phyloP scores from a whole-genome alignment of 2,329 filamentous ascomycete species.

The Chaetomium globosum region DNA sequence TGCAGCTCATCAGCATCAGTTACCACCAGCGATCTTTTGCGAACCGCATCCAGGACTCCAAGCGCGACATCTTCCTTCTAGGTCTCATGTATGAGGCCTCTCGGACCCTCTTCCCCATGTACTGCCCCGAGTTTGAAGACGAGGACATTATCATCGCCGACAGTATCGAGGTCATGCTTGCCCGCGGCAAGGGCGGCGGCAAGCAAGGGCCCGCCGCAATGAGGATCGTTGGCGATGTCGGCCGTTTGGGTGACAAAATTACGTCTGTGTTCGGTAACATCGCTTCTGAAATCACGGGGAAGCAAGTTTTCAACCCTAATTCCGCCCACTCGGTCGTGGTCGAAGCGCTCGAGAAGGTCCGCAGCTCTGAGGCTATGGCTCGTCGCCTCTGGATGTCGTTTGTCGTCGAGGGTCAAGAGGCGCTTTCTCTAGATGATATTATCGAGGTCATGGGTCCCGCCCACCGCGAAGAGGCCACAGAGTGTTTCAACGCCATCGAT shows the following conservation, averaged over 20 bases:
- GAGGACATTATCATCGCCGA: slow-evolving; percentile 93
- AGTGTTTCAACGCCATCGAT: slow-evolving; percentile 80
- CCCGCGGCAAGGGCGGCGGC: slow-evolving; percentile 52
- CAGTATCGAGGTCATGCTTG: slow-evolving; percentile 69
- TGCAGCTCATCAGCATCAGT: slow-evolving; percentile 81
- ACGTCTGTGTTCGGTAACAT: slow-evolving; percentile 92
- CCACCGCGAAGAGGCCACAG: slow-evolving; percentile 76
- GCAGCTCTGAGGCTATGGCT: slow-evolving; percentile 88
- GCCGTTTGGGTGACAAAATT: slow-evolving; percentile 86
- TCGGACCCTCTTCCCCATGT: slow-evolving; percentile 83
- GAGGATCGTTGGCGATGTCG: slow-evolving; percentile 74
- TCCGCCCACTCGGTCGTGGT: slow-evolving; percentile 87
- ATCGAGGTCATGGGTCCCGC: slow-evolving; percentile 80
- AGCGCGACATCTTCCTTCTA: slow-evolving; percentile 79
- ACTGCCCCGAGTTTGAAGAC: slow-evolving; percentile 85
- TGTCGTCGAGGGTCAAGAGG: slow-evolving; percentile 83
- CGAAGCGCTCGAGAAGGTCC: slow-evolving; percentile 81
- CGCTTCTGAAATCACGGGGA: slow-evolving; percentile 91
- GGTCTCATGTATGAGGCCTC: slow-evolving; percentile 89
- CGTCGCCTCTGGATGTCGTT: slow-evolving; percentile 98
- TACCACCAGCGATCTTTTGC: slow-evolving; percentile 86
- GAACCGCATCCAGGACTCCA: slow-evolving; percentile 82
- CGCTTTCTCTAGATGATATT: slow-evolving; percentile 78
- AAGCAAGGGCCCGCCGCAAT: slow-evolving; percentile 65
- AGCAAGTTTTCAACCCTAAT: slow-evolving; percentile 91